Evolutionary conservation across 1,284 basidiomycete species (phyloP).

Genomic region (Leccinum fallax): DNA sequence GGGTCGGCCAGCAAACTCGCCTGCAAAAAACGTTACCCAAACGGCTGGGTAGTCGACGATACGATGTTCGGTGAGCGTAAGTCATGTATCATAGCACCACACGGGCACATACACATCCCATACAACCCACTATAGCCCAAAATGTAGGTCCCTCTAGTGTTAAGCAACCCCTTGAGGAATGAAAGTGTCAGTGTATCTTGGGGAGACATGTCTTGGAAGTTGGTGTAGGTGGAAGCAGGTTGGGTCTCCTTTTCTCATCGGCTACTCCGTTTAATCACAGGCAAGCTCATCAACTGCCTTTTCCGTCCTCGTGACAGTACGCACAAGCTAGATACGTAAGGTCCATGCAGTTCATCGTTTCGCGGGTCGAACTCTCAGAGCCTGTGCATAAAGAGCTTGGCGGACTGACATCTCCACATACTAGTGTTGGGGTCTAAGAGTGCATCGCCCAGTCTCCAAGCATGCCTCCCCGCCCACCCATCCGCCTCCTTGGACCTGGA

Average conservation of each 20-base stretch:
- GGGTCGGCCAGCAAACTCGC: not conserved
- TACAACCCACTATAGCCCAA: conserved; percentile 62
- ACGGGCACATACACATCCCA: conserved; percentile 67
- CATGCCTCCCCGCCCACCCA: conserved; percentile 46
- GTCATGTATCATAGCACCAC: not conserved
- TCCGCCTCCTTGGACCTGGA: conserved; percentile 44
- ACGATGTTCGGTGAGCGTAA: not conserved
- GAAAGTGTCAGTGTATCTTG: conserved; percentile 3
- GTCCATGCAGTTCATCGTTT: not conserved
- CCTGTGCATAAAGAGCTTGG: not conserved
- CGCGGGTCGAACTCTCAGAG: not conserved
- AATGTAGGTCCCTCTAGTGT: conserved; percentile 23
- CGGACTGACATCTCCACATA: not conserved
- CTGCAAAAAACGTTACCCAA: conserved; percentile 70
- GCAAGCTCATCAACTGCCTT: not conserved
- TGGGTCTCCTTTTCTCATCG: conserved; percentile 6
- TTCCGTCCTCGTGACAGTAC: not conserved
- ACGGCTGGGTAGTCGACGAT: conserved; percentile 45
- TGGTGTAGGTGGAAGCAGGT: not conserved
- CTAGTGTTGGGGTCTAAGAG: conserved; percentile 22
- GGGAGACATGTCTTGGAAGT: conserved; percentile 2
- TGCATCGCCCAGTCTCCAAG: conserved; percentile 51
- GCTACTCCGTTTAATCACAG: not conserved
- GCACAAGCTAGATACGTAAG: not conserved
- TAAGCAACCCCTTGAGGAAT: not conserved